Conservation (phyloP, 2,329 filamentous ascomycete species). For the Fusarium odoratissimum region DNA sequence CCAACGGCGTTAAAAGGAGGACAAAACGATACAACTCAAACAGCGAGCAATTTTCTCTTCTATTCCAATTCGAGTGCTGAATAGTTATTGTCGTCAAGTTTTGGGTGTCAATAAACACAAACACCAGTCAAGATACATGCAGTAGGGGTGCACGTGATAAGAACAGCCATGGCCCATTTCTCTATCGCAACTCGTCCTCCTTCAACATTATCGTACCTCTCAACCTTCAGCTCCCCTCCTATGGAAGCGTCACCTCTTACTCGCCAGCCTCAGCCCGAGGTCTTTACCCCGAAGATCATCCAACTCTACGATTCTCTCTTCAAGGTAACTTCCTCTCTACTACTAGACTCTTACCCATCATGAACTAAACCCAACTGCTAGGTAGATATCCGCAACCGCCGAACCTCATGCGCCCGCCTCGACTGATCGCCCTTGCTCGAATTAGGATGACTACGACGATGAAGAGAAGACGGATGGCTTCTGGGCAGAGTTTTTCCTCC, state of each 20-base stretch:
- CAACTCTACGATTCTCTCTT: constrained; percentile 89
- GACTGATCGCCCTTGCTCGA: constrained; percentile 45
- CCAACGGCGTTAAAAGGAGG: neutral
- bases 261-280: constrained; percentile 88
- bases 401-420: constrained; percentile 35
- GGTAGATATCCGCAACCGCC: constrained; percentile 42
- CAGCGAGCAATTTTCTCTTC: neutral
- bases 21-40: neutral
- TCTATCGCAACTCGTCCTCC: constrained; percentile 35
- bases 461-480: constrained; percentile 86
- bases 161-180: constrained; percentile 18
- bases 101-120: constrained; percentile 9
- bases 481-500: constrained; percentile 95
- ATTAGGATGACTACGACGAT: constrained; percentile 72
- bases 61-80: neutral
- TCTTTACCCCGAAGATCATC: constrained; percentile 94
- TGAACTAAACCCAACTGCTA: constrained; percentile 36
- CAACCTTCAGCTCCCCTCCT: constrained; percentile 30
- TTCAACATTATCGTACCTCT: constrained; percentile 19
- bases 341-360: constrained; percentile 25
- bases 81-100: constrained; percentile 8
- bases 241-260: constrained; percentile 96
- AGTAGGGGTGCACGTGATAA: constrained; percentile 30
- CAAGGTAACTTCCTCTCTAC: constrained; percentile 60
- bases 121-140: neutral